Conservation (phyloP, 2,329 filamentous ascomycete genomes). For the Neonectria hederae region DNA sequence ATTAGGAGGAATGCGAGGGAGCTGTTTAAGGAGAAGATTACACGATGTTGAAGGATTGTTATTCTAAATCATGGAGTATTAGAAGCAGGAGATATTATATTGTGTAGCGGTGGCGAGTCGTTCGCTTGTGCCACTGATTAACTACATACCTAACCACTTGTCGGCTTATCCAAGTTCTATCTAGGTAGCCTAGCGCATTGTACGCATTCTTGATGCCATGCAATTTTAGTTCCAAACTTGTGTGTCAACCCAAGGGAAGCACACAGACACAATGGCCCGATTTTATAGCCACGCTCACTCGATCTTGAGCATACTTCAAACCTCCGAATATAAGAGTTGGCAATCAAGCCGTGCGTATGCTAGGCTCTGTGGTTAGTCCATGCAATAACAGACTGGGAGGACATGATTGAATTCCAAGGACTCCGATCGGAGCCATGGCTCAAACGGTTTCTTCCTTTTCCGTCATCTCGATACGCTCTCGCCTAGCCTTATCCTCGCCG, state of each 20-base stretch:
- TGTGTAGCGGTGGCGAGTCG: not conserved
- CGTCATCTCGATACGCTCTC: constrained; percentile 35
- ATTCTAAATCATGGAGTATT: not conserved
- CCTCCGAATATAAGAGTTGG: not conserved
- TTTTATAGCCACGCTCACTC: not conserved
- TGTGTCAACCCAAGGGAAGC: not conserved
- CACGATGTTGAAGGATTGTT: not conserved
- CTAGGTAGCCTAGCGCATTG: not conserved
- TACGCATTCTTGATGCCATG: not conserved
- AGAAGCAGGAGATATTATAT: not conserved
- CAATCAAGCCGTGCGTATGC: constrained; percentile 2
- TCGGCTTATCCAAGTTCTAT: not conserved
- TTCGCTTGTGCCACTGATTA: not conserved
- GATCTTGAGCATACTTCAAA: not conserved
- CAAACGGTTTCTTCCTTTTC: constrained; percentile 34
- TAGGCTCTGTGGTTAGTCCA: constrained; percentile 22
- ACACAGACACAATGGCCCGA: not conserved
- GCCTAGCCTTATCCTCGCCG: constrained; percentile 48
- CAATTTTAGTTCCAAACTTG: not conserved
- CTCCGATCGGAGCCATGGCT: not conserved
- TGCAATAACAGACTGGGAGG: constrained; percentile 9
- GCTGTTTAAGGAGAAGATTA: not conserved
- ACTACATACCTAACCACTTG: not conserved
- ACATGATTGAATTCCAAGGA: not conserved
- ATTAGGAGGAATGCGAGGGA: too few relatives aligned